These are phyloP conservation scores for Trichoderma sp. DNA, from an alignment of 2,329 filamentous ascomycete species.

Conservation along the genomic window DNA sequence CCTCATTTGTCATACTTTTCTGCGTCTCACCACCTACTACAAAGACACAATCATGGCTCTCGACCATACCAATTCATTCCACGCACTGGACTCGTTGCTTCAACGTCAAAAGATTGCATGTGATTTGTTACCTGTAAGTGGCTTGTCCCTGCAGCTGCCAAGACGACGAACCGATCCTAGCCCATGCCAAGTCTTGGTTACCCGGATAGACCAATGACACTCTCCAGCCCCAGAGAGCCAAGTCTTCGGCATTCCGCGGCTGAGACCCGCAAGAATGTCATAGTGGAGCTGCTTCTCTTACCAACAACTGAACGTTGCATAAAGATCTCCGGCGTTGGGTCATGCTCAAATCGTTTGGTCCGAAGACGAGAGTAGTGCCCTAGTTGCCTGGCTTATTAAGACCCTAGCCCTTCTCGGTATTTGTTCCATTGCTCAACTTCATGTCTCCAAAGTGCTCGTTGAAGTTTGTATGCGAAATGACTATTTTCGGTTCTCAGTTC, in stretches of 20 bases:
- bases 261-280: slow-evolving; percentile 12
- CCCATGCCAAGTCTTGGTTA: not conserved
- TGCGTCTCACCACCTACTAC: not conserved
- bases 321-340: not conserved
- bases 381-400: not conserved
- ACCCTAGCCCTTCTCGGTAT: not conserved
- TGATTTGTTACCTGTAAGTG: not conserved
- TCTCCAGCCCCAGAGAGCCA: slow-evolving; percentile 11
- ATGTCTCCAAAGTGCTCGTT: not conserved
- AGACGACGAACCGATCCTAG: not conserved
- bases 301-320: not conserved
- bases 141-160: slow-evolving; percentile 8
- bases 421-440: not conserved
- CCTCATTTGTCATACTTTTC: not conserved
- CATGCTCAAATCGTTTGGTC: not conserved
- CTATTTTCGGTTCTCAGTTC: too few species aligned
- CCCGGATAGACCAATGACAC: not conserved
- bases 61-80: not conserved
- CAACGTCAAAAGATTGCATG: not conserved
- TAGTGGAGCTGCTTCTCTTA: not conserved
- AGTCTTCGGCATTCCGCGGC: slow-evolving; percentile 11
- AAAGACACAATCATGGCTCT: not conserved
- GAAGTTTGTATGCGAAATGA: not conserved
- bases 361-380: not conserved
- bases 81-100: not conserved